Evolutionary conservation across 345 rosid species (phyloP), one percentile per base, ranked within the genome.

Genomic region (Gossypium arboreum): DNA sequence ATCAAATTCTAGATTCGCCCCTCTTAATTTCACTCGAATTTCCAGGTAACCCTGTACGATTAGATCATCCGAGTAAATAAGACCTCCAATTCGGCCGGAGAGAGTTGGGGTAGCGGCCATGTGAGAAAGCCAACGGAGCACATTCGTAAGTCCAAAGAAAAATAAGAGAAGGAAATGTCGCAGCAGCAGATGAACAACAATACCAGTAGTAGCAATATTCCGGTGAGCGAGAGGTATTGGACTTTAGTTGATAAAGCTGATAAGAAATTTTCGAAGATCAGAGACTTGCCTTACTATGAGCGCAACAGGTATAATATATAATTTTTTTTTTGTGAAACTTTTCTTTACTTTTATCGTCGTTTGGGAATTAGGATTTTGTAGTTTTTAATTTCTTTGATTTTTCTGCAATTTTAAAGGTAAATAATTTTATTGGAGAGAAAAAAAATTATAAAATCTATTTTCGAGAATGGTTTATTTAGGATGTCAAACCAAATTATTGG

Each of bases 161-260:
- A 13, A 10, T 7, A 16, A 34, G 3, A 13, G 27, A 27, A 60
- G n/a, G 66, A 80, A 73, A 86, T 88, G 90, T 82, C 88, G 75
- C 88, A 83, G 83, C 86, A 71, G 73, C 76, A 71, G 77, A 75
- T 77, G 72, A 75, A 73, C 61, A 79, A 79, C 59, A 83, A 73
- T 68, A 73, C 22, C 17, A 71, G 56, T 58, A 71, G 29, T 25
- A 65, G 24, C 73, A 79, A 66, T 75, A 84, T 94, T 72, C 94
- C 95, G 50, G 92, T 91, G 77, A 92, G 85, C 76, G 98, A 94
- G 85, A 88, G 85, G 54, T 94, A 91, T 72, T 92, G 97, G 97
- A 85, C 98, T 47, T 88, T 94, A 75, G 98, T 92, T 17, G 94
- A 91, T 80, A 91, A 92, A 86, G 97, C 98, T 5, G 98, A 94